Base-by-base conservation (phyloP, 1,284 basidiomycete species). In the Veloboletus limbatus region DNA sequence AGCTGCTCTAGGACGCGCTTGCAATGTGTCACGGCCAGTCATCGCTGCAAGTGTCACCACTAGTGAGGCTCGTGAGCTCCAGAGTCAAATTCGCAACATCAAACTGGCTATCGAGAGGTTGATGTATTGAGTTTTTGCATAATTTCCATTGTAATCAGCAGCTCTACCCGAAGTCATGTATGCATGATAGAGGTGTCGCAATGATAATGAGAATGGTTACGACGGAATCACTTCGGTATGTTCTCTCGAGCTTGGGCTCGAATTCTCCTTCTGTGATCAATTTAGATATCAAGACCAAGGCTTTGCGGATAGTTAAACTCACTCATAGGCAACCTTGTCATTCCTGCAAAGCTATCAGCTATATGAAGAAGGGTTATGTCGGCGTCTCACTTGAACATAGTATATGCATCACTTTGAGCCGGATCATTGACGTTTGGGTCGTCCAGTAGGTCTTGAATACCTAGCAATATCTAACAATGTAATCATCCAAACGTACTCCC, bases 41-140 rank as follows among this genome's bases (percentile, higher is more conserved):
- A 98, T 99, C 54, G 85, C 96, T 53, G 92, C 88, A 39, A 94
- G 89, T 58, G 86, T 99, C 53, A 98, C 93, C 21, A 98, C 94
- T 51, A 96, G 94, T 64, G 96, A 99, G 72, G 88, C 92, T 37
- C 84, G 88, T 64, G 95, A 99, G 72, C 77, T 99, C 38, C 82
- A 85, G 55, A 87, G 85, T 65, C 93, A 97, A 74, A 97, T 99
- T 63, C 78, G 80, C 64, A 88, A 85, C 47, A 79, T 97, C 70
- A 98, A 97, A 76, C 75, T 81, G 54, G 84, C 85, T 51, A 92
- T 97, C 58, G 92, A 95, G 72, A 91, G 88, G 69, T 57, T 74
- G 40, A 67, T 60, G 53, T 68, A 58, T 51, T 65, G 22, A 57
- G 14, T 42, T 16, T 49, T 38, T 33, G 40, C n/a, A 17, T 43